Conservation (phyloP, 495 filamentous ascomycete species). For the Penicillium waksmanii region DNA sequence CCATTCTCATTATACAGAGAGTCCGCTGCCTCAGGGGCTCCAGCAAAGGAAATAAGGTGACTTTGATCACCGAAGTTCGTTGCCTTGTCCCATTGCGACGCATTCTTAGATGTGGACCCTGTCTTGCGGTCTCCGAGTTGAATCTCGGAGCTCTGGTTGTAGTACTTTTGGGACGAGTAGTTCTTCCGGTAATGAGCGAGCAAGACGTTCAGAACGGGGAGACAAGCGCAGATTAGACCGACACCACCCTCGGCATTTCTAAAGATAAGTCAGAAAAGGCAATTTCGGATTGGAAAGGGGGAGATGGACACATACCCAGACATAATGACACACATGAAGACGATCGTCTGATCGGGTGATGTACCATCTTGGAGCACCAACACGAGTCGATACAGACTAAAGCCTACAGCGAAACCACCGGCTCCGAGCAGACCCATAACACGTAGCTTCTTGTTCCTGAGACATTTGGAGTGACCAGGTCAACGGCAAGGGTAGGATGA, state of each 20-base stretch:
- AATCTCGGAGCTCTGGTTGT: constrained; percentile 35
- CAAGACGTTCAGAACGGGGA: constrained; percentile 47
- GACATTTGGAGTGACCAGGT: constrained; percentile 54
- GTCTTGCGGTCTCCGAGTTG: constrained; percentile 32
- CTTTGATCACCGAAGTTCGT: constrained; percentile 38
- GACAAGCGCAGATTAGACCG: constrained; percentile 53
- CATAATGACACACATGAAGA: constrained; percentile 49
- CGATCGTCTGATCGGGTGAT: constrained; percentile 40
- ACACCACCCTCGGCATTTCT: constrained; percentile 53
- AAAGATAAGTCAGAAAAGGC: background rate
- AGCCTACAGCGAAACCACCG: constrained; percentile 50
- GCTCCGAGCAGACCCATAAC: constrained; percentile 50
- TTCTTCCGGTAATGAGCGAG: constrained; percentile 33
- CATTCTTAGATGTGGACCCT: constrained; percentile 20
- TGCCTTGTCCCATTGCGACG: constrained; percentile 22
- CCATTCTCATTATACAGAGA: constrained; percentile 21
- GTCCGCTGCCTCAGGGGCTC: constrained; percentile 25
- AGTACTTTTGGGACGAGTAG: constrained; percentile 39
- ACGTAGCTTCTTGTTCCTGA: constrained; percentile 45
- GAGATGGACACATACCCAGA: constrained; percentile 42
- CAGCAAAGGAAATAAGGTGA: constrained; percentile 41
- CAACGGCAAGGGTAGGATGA: constrained; percentile 50
- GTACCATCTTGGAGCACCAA: constrained; percentile 41
- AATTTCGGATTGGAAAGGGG: background rate
- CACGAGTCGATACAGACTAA: constrained; percentile 49